Evolutionary conservation across 2,329 filamentous ascomycete genomes (phyloP).

Genomic region (Neocucurbitaria cava): DNA sequence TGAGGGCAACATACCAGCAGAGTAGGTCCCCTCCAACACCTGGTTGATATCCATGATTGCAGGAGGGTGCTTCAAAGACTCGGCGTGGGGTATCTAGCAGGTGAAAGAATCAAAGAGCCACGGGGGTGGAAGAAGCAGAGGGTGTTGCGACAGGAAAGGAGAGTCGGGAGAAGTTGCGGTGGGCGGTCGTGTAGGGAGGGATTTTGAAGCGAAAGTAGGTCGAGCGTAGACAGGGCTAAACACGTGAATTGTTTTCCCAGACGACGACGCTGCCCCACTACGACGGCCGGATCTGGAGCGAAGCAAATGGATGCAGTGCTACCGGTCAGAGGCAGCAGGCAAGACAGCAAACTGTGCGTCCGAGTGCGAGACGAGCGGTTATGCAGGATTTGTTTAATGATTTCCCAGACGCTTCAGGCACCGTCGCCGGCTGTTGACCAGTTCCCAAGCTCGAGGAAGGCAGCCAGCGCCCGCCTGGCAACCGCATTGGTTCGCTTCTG

Average conservation of each 20-base stretch:
- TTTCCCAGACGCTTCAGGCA: conserved; percentile 12
- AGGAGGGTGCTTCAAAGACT: conserved; percentile 36
- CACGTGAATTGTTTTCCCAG: conserved; percentile 46
- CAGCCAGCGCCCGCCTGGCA: conserved; percentile 20
- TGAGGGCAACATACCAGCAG: conserved; percentile 72
- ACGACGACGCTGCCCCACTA: conserved; percentile 43
- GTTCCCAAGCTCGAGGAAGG: conserved; percentile 4
- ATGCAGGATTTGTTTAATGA: conserved; percentile 3
- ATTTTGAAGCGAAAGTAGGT: conserved; percentile 48
- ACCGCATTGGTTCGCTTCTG: conserved; percentile 34
- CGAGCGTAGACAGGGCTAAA: conserved; percentile 39
- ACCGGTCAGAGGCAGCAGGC: conserved; percentile 5
- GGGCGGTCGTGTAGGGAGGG: conserved; percentile 43
- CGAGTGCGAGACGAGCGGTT: not conserved
- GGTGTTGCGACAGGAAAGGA: conserved; percentile 27
- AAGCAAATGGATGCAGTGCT: conserved; percentile 13
- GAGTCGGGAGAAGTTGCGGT: conserved; percentile 39
- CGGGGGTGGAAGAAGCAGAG: conserved; percentile 22
- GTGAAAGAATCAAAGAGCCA: conserved; percentile 20
- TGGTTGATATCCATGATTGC: conserved; percentile 93
- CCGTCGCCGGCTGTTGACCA: conserved; percentile 5
- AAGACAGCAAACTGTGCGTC: conserved; percentile 4
- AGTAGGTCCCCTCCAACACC: conserved; percentile 96
- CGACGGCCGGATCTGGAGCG: conserved; percentile 21
- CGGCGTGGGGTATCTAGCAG: conserved; percentile 33